Evolutionary conservation across 2,329 filamentous ascomycete genomes (phyloP), one percentile per base, ranked within the genome.

Genomic region (Neoscytalidium dimidiatum): DNA sequence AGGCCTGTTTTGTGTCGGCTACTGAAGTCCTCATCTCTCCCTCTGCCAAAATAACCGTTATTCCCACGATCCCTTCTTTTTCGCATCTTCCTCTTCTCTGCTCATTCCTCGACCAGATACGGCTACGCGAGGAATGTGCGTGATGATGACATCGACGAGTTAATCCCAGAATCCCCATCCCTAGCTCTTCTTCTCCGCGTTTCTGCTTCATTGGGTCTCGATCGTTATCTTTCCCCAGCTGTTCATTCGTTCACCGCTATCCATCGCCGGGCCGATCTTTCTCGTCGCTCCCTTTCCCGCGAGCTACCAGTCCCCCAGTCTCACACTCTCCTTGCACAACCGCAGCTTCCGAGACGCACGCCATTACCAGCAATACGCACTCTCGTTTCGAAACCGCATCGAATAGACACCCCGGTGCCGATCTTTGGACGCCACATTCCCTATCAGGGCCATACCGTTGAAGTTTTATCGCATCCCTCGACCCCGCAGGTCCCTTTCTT

Each of bases 341-440:
- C 23, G 31, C 26, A 29, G 46, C 23, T 28, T 14, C 14, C 46
- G 23, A 23, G 23, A 29, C 53, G 35, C 53, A 29, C 23, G n/a
- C 23, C 53, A 2, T 58, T 28, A 56, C n/a, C 35, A 21, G 6
- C 21, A 23, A 28, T 56, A 19, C 53, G 23, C 53, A 43, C 35
- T 28, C 21, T 58, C 38, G 53, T 58, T 58, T 58, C 35, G 53
- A 58, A 58, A 44, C 35, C 35, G 53, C 53, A 41, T 58, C 53
- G 53, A 41, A 44, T 58, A 58, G 23, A 58, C 23, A 58, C 53
- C 53, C 53, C n/a, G 4, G 53, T 19, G 53, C 35, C 53, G 53
- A 58, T 58, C 53, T 31, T 28, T n/a, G 35, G 8, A 3, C 35
- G 53, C 53, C 38, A 58, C 53, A 43, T 29, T 26, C 28, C 53